Evolutionary conservation across 2,329 filamentous ascomycete genomes (phyloP), one percentile per base, ranked within the genome.

Genomic region (Lasiodiplodia sp.): DNA sequence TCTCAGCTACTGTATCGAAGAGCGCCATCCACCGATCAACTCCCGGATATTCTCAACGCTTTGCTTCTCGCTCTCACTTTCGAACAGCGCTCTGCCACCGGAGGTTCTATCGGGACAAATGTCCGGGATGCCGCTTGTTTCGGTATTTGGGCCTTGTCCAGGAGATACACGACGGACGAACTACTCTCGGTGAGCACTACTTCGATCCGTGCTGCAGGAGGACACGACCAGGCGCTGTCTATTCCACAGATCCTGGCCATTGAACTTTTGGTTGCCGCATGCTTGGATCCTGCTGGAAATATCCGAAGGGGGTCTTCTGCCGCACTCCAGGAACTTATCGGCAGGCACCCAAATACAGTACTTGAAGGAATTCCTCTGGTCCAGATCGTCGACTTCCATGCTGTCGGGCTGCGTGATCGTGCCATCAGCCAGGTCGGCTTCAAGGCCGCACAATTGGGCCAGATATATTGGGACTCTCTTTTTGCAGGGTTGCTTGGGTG

Each of bases 121-220:
- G 94, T 99, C 18, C 89, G 96, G 57, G 96, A 99, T 81, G 95
- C 96, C 14, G 93, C 96, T 3, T 97, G 94, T 77, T 99, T 98
- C 77, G 96, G 96, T 7, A 91, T 98, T 28, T 99, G 96, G 96
- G 92, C 94, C 1, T 79, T 98, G 8, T 93, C 95, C 25, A 87
- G 96, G 67, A 90, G 95, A 67, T 99, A 98, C 74, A 90, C 88
- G 1, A 97, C 94, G 0, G 76, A 83, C 0, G 95, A 98, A 78
- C 85, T 98, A 7, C 83, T 91, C 12, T 83, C 84, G 0, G 86
- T 96, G 1, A 82, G 87, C 23, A 80, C 75, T 14, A 72, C 75
- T 4, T 79, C 76, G 2, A 78, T 81, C 72, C 83, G 72, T 80
- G 84, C 47, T 75, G 86, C 66, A 73, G 80, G 53, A 12, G 25